phyloP scores from a whole-genome alignment of 139 green algal genomes.

The Chlorella sp. region DNA sequence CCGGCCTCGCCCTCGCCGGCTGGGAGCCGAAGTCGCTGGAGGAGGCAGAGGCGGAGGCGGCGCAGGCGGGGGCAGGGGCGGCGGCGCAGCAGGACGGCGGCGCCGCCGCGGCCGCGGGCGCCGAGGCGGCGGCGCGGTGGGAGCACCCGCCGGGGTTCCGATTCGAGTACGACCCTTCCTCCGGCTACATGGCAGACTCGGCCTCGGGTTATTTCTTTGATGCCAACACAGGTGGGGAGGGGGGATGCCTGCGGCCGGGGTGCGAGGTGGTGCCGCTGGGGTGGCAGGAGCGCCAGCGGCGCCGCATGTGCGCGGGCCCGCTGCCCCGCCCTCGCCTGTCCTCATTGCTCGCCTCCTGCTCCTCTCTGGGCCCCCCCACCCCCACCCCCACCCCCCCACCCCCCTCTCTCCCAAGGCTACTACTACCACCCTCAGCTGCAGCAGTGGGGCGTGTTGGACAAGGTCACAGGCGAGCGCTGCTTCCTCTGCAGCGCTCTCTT shows the following conservation, averaged over 20 bases:
- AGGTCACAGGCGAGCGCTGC: no score
- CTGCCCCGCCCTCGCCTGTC: no score
- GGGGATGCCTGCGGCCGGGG: no score
- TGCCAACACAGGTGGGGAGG: conserved; percentile 49
- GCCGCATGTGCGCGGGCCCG: no score
- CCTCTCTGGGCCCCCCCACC: no score
- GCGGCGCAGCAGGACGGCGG: not conserved
- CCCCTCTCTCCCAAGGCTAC: no score
- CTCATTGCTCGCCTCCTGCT: no score
- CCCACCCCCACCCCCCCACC: no score
- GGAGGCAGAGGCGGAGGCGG: not conserved
- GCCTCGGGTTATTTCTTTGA: conserved; percentile 66
- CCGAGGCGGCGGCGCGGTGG: not conserved
- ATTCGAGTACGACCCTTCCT: conserved; percentile 51
- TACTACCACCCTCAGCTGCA: conserved; percentile 47
- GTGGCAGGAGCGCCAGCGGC: no score
- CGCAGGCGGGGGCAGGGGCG: not conserved
- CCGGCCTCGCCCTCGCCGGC: not conserved
- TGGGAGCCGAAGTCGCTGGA: not conserved
- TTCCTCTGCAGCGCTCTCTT: no score
- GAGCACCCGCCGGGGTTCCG: not conserved
- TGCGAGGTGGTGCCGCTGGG: no score
- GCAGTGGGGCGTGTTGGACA: conserved; percentile 56
- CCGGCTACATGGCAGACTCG: conserved; percentile 64
- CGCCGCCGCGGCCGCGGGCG: no score